A percentile compares a stretch with the other conserved stretches of the same genome.
These are phyloP conservation scores for Suhomyces prunicola DNA, from an alignment of 805 yeast genomes.

Conservation along the genomic window DNA sequence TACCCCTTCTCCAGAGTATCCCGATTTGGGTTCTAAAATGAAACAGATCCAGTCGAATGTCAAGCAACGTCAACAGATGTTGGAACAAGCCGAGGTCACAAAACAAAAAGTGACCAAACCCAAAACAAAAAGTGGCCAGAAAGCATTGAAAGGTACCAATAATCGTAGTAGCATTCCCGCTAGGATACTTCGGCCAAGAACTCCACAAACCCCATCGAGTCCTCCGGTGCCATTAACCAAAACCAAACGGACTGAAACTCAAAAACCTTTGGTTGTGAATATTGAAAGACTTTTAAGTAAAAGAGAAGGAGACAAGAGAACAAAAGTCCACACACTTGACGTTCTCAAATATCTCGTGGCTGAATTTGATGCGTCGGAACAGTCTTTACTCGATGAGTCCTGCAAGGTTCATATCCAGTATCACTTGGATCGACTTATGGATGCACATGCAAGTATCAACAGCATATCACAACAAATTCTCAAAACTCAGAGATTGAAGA, in stretches of 20 bases:
- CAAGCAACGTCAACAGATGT: not conserved
- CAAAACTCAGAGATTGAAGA: slow-evolving; percentile 30
- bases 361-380: slow-evolving; percentile 21
- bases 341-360: slow-evolving; percentile 33
- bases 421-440: slow-evolving; percentile 29
- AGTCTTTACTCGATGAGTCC: slow-evolving; percentile 27
- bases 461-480: slow-evolving; percentile 29
- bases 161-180: too few relatives aligned
- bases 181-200: not conserved
- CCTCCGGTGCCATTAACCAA: slow-evolving; percentile 13
- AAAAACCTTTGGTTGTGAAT: slow-evolving; percentile 28
- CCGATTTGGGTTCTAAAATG: not conserved
- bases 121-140: not conserved
- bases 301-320: slow-evolving; percentile 20
- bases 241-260: slow-evolving; percentile 19
- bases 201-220: not conserved
- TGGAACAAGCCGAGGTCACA: not conserved
- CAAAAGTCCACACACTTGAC: slow-evolving; percentile 33
- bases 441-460: slow-evolving; percentile 32
- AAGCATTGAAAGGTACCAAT: not conserved
- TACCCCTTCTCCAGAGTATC: not conserved
- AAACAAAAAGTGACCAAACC: not conserved
- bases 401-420: slow-evolving; percentile 28
- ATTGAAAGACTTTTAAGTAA: slow-evolving; percentile 26
- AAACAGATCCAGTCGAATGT: not conserved